Evolutionary conservation across 2,329 filamentous ascomycete species (phyloP), one percentile per base, ranked within the genome.

Genomic region (Alternaria sp.): DNA sequence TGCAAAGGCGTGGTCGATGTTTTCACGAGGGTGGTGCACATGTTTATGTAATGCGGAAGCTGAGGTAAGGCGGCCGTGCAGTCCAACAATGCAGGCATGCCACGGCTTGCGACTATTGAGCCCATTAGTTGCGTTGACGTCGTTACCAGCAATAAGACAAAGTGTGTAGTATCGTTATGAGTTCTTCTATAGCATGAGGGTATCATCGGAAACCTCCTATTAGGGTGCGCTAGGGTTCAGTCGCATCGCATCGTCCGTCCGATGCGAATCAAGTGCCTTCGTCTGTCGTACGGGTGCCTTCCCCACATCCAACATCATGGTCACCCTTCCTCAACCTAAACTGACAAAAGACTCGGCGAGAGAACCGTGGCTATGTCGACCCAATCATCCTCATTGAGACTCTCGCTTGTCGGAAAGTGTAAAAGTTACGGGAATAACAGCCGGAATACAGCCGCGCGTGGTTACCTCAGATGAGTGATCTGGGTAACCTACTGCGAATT

Each of bases 101-200:
- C 10, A 28, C 23, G 49, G 17, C 32, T 15, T 19, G 49, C 30
- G 13, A 21, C 19, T 52, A 15, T 25, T 21, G 32, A 12, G 23
- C 4, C 21, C 8, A 32, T 52, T n/a, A 40, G 5, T 21, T 21
- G 49, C 13, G 28, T 36, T 51, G 19, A 43, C 4, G 26, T 56
- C 13, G 30, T 32, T 32, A 17, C 15, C 40, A 45, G 40, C 53
- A 32, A 55, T n/a, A 44, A 28, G 52, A 28, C 25, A 23, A 23
- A 30, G 6, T 36, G 11, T 23, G 25, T 26, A 59, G 15, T 49
- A 59, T 62, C 55, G 57, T 62, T 55, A 54, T 59, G 44, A 49
- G 46, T 62, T 62, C 55, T 62, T 62, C 56, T 59, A 62, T 59
- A 45, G 49, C 21, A 58, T 52, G 47, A 59, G 60, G 60, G 55